Conservation (phyloP, 2,329 filamentous ascomycete species). For the Microdochium paspali region DNA sequence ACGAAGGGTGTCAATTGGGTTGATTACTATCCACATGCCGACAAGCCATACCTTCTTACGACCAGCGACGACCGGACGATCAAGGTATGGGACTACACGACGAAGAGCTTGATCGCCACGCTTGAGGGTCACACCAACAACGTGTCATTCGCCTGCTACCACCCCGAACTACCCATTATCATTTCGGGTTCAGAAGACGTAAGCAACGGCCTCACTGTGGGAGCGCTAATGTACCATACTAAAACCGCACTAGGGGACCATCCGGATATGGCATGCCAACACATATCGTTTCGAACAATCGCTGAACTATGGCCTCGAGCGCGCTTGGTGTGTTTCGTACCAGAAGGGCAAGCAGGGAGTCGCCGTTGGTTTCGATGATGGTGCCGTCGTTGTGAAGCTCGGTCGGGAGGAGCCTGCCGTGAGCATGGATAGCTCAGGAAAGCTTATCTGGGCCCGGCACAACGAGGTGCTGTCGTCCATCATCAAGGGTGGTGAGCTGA, state of each 20-base stretch:
- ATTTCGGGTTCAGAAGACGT: slow-evolving; percentile 95
- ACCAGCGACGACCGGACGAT: slow-evolving; percentile 95
- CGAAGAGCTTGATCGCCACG: slow-evolving; percentile 92
- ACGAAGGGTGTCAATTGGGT: slow-evolving; percentile 97
- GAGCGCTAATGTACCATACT: too few relatives aligned
- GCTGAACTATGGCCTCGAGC: slow-evolving; percentile 88
- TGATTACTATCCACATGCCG: slow-evolving; percentile 72
- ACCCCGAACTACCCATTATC: slow-evolving; percentile 92
- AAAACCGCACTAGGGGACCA: slow-evolving; percentile 41
- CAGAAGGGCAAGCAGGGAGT: slow-evolving; percentile 91
- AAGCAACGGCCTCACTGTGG: not conserved
- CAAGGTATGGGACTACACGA: slow-evolving; percentile 99
- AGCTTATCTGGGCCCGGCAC: slow-evolving; percentile 91
- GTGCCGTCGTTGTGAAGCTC: slow-evolving; percentile 95
- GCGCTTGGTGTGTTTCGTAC: slow-evolving; percentile 95
- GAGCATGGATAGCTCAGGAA: slow-evolving; percentile 93
- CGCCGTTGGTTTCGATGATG: slow-evolving; percentile 94
- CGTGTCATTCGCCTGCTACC: slow-evolving; percentile 95
- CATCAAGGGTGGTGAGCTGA: slow-evolving; percentile 78
- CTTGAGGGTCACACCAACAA: slow-evolving; percentile 97
- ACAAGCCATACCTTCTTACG: slow-evolving; percentile 82
- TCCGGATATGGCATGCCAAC: slow-evolving; percentile 98
- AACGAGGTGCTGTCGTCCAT: slow-evolving; percentile 92
- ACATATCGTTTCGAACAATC: slow-evolving; percentile 95
- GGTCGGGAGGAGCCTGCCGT: slow-evolving; percentile 94